phyloP scores from a whole-genome alignment of 164 flowering plant genomes.

The Chloranthus sessilifolius region DNA sequence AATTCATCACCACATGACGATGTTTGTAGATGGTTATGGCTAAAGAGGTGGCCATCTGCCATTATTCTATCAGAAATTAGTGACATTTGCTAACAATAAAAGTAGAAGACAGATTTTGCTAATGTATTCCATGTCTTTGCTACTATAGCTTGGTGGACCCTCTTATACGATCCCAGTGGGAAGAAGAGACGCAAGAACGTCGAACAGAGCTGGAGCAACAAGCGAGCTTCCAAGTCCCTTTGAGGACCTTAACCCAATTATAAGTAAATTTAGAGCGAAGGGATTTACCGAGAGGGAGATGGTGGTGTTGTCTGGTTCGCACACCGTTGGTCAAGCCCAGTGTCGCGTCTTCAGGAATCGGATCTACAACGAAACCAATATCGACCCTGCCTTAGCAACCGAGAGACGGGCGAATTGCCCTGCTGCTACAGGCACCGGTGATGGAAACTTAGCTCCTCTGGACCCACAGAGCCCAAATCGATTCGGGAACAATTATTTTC shows the following conservation, averaged over 20 bases:
- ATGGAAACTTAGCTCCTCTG: constrained; percentile 28
- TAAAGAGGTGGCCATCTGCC: no score
- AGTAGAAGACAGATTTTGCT: no score
- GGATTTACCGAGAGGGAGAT: constrained; percentile 33
- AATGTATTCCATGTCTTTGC: no score
- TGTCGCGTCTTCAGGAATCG: constrained; percentile 25
- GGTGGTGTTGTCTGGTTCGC: constrained; percentile 47
- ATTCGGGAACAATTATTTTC: constrained; percentile 28
- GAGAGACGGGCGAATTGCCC: constrained; percentile 27
- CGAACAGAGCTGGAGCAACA: constrained; percentile 23
- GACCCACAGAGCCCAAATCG: constrained; percentile 25
- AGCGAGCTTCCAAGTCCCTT: constrained; percentile 23
- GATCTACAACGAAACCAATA: constrained; percentile 34
- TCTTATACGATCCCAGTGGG: constrained; percentile 34
- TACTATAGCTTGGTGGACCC: constrained; percentile 39
- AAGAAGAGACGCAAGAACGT: constrained; percentile 40
- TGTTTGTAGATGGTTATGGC: no score
- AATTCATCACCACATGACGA: no score
- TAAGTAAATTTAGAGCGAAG: constrained; percentile 17
- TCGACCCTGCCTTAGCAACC: constrained; percentile 26
- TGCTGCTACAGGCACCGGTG: not conserved
- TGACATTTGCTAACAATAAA: no score
- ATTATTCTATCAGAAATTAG: no score
- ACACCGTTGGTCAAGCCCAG: constrained; percentile 37
- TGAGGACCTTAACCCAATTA: constrained; percentile 14